Conservation (phyloP, 148 eudicot genomes). For the Chenopodium berlandieri region DNA sequence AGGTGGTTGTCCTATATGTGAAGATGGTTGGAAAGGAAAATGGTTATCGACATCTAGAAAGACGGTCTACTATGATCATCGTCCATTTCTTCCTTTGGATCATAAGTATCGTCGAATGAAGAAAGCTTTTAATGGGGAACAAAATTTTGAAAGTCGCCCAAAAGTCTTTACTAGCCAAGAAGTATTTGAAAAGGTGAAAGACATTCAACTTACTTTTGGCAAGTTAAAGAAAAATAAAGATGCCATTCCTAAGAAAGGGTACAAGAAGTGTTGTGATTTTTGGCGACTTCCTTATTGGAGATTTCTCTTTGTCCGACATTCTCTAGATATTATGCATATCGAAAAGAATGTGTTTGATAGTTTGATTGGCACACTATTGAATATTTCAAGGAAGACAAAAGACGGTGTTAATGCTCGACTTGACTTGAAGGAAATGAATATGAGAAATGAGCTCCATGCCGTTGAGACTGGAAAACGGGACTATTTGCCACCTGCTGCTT, state of each 20-base stretch:
- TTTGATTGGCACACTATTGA: background rate
- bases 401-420: conserved; percentile 19
- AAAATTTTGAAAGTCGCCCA: background rate
- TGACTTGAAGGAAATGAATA: conserved; percentile 20
- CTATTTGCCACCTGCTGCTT: conserved; percentile 12
- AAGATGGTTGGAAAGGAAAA: too few relatives aligned
- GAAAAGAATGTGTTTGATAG: too few relatives aligned
- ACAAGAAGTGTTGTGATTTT: background rate
- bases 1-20: conserved; percentile 7
- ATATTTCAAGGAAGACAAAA: conserved; percentile 16
- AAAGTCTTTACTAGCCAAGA: conserved; percentile 1
- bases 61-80: background rate
- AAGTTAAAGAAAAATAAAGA: background rate
- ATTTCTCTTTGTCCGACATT: background rate
- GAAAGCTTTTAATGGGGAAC: background rate
- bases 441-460: conserved; percentile 12
- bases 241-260: background rate
- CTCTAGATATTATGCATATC: conserved; percentile 10
- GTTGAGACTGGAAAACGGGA: conserved; percentile 1
- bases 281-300: too few relatives aligned
- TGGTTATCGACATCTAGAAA: background rate
- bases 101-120: background rate
- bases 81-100: background rate
- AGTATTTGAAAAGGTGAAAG: conserved; percentile 10
- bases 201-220: background rate